Evolutionary conservation across 2,329 filamentous ascomycete genomes (phyloP).

Genomic region (Corinectria fuckeliana): DNA sequence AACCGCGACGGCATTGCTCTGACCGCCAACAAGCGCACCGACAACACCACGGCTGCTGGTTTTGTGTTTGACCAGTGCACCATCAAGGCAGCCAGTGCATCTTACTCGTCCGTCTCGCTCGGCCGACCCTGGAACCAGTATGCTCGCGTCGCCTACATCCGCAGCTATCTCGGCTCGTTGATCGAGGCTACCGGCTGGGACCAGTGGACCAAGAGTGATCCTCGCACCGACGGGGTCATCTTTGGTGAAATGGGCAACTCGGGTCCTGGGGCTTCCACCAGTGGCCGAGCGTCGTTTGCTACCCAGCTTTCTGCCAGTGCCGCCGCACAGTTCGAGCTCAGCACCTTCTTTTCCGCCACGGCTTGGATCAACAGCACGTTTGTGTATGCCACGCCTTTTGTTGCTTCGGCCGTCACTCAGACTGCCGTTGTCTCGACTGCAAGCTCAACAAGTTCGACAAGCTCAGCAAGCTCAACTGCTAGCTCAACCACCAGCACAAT

Average conservation of each 20-base stretch:
- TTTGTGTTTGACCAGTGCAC: constrained; percentile 45
- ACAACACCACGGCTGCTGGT: constrained; percentile 44
- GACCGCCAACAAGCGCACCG: constrained; percentile 47
- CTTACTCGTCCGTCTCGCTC: constrained; percentile 30
- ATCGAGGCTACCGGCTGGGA: constrained; percentile 28
- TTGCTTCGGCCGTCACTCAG: constrained; percentile 9
- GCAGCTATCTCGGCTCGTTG: constrained; percentile 23
- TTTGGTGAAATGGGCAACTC: constrained; percentile 32
- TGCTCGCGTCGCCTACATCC: constrained; percentile 31
- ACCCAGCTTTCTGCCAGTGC: constrained; percentile 17
- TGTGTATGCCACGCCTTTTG: constrained; percentile 28
- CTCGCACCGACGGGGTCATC: constrained; percentile 27
- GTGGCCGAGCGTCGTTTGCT: constrained; percentile 29
- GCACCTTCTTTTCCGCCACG: constrained; percentile 28
- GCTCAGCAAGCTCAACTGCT: not conserved
- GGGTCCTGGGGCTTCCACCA: constrained; percentile 27
- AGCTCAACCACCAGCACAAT: not conserved
- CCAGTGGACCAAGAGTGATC: constrained; percentile 30
- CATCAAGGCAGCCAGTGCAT: constrained; percentile 37
- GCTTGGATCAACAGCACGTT: constrained; percentile 34
- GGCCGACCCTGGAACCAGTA: constrained; percentile 33
- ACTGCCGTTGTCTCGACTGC: not conserved
- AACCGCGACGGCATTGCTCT: constrained; percentile 41
- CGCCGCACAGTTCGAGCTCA: constrained; percentile 26
- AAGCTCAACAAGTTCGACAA: not conserved